These are phyloP conservation scores for Aspergillus vadensis DNA, from an alignment of 2,329 filamentous ascomycete species.

Conservation along the genomic window DNA sequence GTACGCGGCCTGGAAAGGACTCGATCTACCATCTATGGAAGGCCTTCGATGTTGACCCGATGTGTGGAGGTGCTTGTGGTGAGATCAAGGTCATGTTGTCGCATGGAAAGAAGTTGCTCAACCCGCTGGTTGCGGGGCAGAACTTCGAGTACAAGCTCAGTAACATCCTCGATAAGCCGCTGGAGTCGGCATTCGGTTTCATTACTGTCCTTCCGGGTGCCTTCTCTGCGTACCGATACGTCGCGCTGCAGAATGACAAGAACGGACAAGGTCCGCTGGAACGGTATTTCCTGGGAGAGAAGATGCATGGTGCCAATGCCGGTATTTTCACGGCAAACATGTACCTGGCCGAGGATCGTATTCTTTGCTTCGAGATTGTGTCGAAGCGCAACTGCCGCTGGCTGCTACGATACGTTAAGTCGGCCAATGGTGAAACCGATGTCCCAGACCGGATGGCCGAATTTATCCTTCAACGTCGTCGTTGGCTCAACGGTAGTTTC, in stretches of 20 bases:
- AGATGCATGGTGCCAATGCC: constrained; percentile 87
- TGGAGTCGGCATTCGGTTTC: constrained; percentile 97
- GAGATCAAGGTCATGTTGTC: constrained; percentile 98
- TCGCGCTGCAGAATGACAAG: constrained; percentile 95
- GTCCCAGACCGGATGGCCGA: constrained; percentile 93
- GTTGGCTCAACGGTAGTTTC: constrained; percentile 98
- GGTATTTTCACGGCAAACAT: constrained; percentile 95
- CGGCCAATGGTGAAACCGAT: constrained; percentile 93
- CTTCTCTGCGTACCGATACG: constrained; percentile 95
- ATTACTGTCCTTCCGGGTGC: constrained; percentile 95
- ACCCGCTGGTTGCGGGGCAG: constrained; percentile 91
- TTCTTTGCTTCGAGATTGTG: constrained; percentile 73
- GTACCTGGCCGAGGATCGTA: constrained; percentile 56
- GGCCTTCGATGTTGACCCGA: constrained; percentile 94
- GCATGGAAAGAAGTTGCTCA: constrained; percentile 82
- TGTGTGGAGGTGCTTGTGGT: constrained; percentile 95
- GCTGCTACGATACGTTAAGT: constrained; percentile 98
- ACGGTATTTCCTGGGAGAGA: constrained; percentile 97
- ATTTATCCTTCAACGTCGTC: constrained; percentile 89
- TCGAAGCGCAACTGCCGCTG: constrained; percentile 96
- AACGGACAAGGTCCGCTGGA: constrained; percentile 88
- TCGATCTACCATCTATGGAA: constrained; percentile 99
- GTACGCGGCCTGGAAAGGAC: constrained; percentile 88
- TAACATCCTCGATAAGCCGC: constrained; percentile 96
- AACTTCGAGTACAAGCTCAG: constrained; percentile 99